A percentile compares a stretch with the other conserved stretches of the same genome.
phyloP scores from a whole-genome alignment of 1,284 basidiomycete species.

The Moesziomyces parantarcticus region DNA sequence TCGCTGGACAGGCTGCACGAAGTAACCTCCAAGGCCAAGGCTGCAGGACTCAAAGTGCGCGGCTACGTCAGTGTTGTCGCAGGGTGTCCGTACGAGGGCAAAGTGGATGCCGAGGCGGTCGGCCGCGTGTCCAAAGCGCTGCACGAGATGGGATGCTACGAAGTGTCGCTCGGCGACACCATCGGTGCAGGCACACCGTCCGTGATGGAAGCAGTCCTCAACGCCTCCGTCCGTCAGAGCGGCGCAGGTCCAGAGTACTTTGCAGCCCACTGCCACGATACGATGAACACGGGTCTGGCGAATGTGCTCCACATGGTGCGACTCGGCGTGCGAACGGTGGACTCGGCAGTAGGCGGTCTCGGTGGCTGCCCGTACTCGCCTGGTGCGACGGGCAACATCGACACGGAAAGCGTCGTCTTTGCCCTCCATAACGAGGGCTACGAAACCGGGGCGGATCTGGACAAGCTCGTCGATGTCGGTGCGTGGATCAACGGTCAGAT shows the following conservation, averaged over 20 bases:
- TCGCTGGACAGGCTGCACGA: slow-evolving; percentile 77
- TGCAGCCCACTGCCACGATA: slow-evolving; percentile 82
- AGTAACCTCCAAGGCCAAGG: slow-evolving; percentile 76
- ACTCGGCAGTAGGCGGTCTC: slow-evolving; percentile 81
- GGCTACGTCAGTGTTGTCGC: slow-evolving; percentile 82
- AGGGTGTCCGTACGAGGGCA: slow-evolving; percentile 85
- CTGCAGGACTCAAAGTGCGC: slow-evolving; percentile 78
- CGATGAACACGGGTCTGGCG: slow-evolving; percentile 80
- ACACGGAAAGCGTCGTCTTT: slow-evolving; percentile 79
- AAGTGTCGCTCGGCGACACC: slow-evolving; percentile 91
- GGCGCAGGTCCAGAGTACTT: slow-evolving; percentile 4
- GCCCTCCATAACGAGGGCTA: slow-evolving; percentile 80
- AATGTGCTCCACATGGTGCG: slow-evolving; percentile 70
- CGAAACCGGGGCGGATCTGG: slow-evolving; percentile 74
- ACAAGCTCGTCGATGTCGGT: slow-evolving; percentile 42
- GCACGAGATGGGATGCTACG: slow-evolving; percentile 90
- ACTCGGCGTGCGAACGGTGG: slow-evolving; percentile 71
- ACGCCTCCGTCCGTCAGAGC: slow-evolving; percentile 73
- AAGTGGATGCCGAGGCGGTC: slow-evolving; percentile 77
- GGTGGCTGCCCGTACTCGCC: slow-evolving; percentile 96
- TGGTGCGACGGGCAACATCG: slow-evolving; percentile 71
- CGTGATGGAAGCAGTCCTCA: slow-evolving; percentile 77
- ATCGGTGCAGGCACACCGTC: slow-evolving; percentile 85
- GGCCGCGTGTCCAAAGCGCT: slow-evolving; percentile 79
- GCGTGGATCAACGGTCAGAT: slow-evolving; percentile 46